These are phyloP conservation scores for Aegilops longissima DNA, from an alignment of 176 grass and related monocot species.

Conservation along the genomic window DNA sequence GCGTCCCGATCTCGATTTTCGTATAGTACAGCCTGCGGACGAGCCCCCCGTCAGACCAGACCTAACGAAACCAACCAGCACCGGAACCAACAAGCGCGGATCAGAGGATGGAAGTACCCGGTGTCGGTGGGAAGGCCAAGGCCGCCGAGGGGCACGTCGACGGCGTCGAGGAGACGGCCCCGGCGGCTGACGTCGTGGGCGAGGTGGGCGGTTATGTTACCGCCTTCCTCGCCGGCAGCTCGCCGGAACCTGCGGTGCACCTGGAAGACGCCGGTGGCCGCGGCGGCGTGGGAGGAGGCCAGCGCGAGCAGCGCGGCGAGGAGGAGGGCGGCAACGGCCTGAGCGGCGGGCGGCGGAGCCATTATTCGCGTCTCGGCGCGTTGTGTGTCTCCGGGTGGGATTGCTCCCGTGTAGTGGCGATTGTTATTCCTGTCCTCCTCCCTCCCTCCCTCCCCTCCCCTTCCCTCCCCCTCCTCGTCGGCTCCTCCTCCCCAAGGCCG, in stretches of 20 bases:
- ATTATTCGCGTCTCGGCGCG: background rate
- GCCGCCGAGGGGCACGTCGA: slow-evolving; percentile 61
- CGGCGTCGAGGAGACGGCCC: slow-evolving; percentile 49
- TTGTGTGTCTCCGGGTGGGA: background rate
- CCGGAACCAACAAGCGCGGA: background rate
- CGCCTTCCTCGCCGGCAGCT: background rate
- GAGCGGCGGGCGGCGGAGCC: slow-evolving; percentile 7
- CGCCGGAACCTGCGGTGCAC: slow-evolving; percentile 42
- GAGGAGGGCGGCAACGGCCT: slow-evolving; percentile 12
- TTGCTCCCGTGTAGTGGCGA: background rate
- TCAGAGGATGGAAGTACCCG: slow-evolving; percentile 41
- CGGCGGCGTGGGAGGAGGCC: background rate
- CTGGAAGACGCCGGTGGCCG: slow-evolving; percentile 36
- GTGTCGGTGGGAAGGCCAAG: slow-evolving; percentile 56
- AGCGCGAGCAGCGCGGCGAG: background rate
- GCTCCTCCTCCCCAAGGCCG: slow-evolving; percentile 3
- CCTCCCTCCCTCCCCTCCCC: background rate
- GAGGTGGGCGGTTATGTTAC: slow-evolving; percentile 27
- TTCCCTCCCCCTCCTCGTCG: background rate
- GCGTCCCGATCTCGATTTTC: slow-evolving; percentile 81
- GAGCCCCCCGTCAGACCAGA: background rate
- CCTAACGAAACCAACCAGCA: background rate
- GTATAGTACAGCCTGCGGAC: slow-evolving; percentile 76
- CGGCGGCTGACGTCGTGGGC: slow-evolving; percentile 54
- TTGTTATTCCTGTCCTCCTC: background rate